phyloP scores from a whole-genome alignment of 1,284 basidiomycete species.

The Pseudozyma hubeiensis region DNA sequence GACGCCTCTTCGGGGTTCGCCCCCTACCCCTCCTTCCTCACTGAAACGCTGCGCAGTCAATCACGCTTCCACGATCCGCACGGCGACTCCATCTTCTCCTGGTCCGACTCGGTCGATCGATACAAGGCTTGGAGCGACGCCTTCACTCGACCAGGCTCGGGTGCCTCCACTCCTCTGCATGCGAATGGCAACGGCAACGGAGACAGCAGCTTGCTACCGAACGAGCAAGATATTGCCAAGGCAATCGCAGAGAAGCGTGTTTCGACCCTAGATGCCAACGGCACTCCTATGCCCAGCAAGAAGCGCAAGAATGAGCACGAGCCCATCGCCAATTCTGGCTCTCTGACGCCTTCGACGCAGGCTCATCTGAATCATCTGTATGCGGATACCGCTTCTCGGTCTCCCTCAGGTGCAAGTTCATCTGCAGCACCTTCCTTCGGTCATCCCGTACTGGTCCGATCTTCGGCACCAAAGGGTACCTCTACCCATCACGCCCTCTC shows the following conservation, averaged over 20 bases:
- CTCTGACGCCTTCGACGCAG: constrained; percentile 27
- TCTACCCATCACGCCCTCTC: constrained; percentile 54
- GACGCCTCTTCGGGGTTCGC: constrained; percentile 77
- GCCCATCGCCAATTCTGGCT: neutral
- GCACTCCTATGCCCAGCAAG: constrained; percentile 12
- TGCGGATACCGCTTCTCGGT: constrained; percentile 27
- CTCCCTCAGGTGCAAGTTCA: constrained; percentile 10
- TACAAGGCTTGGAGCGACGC: constrained; percentile 63
- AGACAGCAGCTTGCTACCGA: neutral
- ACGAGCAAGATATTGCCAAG: constrained; percentile 14
- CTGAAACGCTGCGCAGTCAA: constrained; percentile 80
- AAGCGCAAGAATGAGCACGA: constrained; percentile 30
- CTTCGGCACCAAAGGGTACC: constrained; percentile 52
- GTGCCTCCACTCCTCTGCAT: constrained; percentile 43
- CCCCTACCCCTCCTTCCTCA: constrained; percentile 85
- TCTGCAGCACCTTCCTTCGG: constrained; percentile 43
- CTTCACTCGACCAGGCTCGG: constrained; percentile 51
- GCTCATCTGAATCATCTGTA: constrained; percentile 37
- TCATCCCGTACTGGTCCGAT: constrained; percentile 47
- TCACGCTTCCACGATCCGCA: constrained; percentile 84
- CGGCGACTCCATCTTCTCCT: constrained; percentile 61
- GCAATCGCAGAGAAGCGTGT: constrained; percentile 22
- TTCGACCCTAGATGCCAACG: constrained; percentile 12
- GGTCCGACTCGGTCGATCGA: constrained; percentile 61
- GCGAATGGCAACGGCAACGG: neutral